phyloP scores from a whole-genome alignment of 2,329 filamentous ascomycete genomes.

The Raffaelea albimanens region DNA sequence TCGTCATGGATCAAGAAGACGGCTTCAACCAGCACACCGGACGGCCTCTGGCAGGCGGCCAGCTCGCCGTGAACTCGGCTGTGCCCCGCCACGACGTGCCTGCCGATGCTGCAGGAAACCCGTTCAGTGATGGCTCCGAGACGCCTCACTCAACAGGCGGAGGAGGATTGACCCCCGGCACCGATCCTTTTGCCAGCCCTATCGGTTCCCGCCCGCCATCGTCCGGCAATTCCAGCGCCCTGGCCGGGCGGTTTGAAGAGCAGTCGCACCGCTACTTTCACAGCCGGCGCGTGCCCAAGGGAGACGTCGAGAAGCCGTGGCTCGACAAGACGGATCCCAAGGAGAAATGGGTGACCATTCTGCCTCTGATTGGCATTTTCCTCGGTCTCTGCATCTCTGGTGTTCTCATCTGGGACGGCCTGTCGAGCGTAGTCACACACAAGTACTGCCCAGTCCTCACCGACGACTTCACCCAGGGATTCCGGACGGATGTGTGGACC shows the following conservation, averaged over 20 bases:
- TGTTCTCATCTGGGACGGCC: slow-evolving; percentile 67
- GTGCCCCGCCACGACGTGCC: too few species aligned
- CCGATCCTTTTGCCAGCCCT: slow-evolving; percentile 38
- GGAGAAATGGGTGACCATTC: slow-evolving; percentile 80
- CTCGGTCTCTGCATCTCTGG: slow-evolving; percentile 59
- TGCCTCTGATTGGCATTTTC: slow-evolving; percentile 62
- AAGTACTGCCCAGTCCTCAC: slow-evolving; percentile 61
- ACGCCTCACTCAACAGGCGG: too few species aligned
- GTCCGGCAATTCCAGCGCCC: slow-evolving; percentile 33
- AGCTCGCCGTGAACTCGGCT: too few species aligned
- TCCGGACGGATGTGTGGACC: slow-evolving; percentile 56
- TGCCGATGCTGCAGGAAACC: slow-evolving; percentile 16
- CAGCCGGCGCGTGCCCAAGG: slow-evolving; percentile 63
- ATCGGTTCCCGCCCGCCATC: slow-evolving; percentile 35
- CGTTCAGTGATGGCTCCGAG: slow-evolving; percentile 30
- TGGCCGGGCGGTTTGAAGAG: slow-evolving; percentile 26
- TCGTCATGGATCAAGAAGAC: slow-evolving; percentile 10
- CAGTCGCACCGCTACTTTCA: slow-evolving; percentile 55
- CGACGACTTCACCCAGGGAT: slow-evolving; percentile 53
- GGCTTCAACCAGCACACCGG: slow-evolving; percentile 22
- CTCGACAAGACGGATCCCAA: slow-evolving; percentile 61
- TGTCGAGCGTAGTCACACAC: slow-evolving; percentile 62
- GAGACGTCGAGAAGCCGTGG: slow-evolving; percentile 70
- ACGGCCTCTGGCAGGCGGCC: slow-evolving; percentile 21
- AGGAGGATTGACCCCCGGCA: slow-evolving; percentile 17